Percentiles rank a stretch among this genome's conserved stretches.
These are phyloP conservation scores for Cutaneotrichosporon mucoides DNA, from an alignment of 1,284 basidiomycete genomes.

Conservation along the genomic window DNA sequence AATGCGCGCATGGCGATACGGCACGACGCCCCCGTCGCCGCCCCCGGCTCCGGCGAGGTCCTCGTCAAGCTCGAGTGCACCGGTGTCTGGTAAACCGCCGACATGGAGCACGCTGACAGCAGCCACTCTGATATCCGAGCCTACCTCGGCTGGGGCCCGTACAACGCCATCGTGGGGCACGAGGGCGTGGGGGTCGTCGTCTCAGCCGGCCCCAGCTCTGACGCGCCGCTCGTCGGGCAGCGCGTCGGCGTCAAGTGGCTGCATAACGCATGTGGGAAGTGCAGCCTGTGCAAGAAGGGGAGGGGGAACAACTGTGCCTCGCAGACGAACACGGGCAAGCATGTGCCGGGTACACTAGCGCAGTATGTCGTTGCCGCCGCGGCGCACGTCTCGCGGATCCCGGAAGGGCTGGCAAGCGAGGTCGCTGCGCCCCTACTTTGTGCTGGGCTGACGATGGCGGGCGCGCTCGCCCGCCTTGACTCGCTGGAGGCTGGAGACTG, in stretches of 20 bases:
- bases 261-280: conserved; percentile 64
- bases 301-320: conserved; percentile 65
- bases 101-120: background rate
- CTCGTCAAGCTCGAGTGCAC: conserved; percentile 49
- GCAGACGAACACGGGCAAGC: conserved; percentile 60
- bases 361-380: conserved; percentile 52
- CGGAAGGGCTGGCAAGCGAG: conserved; percentile 60
- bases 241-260: conserved; percentile 70
- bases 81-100: conserved; percentile 50
- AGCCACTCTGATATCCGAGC: conserved; percentile 63
- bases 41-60: background rate
- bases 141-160: conserved; percentile 42
- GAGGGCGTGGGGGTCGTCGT: conserved; percentile 57
- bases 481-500: conserved; percentile 61
- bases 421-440: conserved; percentile 83
- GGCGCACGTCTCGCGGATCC: conserved; percentile 69
- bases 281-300: conserved; percentile 61
- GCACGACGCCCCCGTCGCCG: conserved; percentile 2
- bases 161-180: conserved; percentile 59
- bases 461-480: background rate
- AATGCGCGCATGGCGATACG: background rate
- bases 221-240: conserved; percentile 23
- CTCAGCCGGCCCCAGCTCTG: conserved; percentile 61
- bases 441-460: conserved; percentile 55
- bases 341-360: conserved; percentile 59